Percentiles rank a stretch among this genome's conserved stretches.
Conservation (phyloP, 2,329 filamentous ascomycete genomes). For the Chrysoporthe puriensis region DNA sequence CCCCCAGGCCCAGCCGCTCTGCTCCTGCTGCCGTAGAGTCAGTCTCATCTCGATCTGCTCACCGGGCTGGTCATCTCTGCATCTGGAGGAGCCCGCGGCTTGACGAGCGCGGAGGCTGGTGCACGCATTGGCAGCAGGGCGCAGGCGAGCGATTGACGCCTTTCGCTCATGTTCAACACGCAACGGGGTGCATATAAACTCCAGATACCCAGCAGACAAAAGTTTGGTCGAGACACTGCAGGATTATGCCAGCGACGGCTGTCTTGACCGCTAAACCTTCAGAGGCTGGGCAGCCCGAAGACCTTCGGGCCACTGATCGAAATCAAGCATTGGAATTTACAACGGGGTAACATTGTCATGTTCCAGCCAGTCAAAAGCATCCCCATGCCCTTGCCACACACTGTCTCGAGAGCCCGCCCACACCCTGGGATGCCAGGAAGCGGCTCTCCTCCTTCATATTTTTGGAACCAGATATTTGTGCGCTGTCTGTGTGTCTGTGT, state of each 20-base stretch:
- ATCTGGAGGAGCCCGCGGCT: background rate
- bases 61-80: constrained; percentile 8
- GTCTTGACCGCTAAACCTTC: constrained; percentile 11
- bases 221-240: background rate
- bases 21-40: background rate
- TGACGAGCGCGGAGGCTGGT: background rate
- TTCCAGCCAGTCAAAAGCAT: constrained; percentile 20
- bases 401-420: constrained; percentile 6
- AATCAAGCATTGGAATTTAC: constrained; percentile 19
- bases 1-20: background rate
- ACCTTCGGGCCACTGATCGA: constrained; percentile 24
- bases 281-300: constrained; percentile 23
- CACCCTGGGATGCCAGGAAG: constrained; percentile 18
- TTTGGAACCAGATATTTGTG: background rate
- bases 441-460: background rate
- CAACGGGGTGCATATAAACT: background rate
- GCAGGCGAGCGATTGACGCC: background rate
- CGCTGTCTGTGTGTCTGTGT: background rate
- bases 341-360: constrained; percentile 25
- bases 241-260: constrained; percentile 6
- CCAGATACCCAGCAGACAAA: background rate
- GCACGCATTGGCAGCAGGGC: background rate
- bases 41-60: constrained; percentile 15
- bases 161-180: background rate
- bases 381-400: constrained; percentile 20